Conservation (phyloP, 1,284 basidiomycete genomes). For the Trametes pubescens region DNA sequence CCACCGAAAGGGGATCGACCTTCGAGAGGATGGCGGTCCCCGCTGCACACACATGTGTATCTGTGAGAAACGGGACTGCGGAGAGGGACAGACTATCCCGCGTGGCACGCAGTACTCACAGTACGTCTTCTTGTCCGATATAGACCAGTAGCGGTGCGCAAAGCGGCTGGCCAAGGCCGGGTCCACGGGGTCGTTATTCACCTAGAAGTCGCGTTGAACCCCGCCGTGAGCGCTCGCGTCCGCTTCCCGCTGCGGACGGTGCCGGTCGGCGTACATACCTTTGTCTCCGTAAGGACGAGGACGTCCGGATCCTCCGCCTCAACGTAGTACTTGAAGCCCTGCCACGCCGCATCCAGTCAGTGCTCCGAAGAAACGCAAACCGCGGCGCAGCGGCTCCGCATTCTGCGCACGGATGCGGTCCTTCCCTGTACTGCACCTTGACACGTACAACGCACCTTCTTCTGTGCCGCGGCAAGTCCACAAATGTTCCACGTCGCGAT, state of each 20-base stretch:
- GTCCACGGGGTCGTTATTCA: slow-evolving; percentile 71
- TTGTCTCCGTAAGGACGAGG: slow-evolving; percentile 84
- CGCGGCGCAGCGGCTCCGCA: neutral
- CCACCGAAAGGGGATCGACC: slow-evolving; percentile 72
- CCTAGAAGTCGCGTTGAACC: slow-evolving; percentile 56
- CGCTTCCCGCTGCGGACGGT: neutral
- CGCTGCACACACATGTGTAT: slow-evolving; percentile 51
- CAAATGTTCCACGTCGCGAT: slow-evolving; percentile 81
- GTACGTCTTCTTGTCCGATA: slow-evolving; percentile 78
- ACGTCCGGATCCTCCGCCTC: slow-evolving; percentile 87
- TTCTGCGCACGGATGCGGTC: neutral
- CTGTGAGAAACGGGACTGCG: slow-evolving; percentile 5
- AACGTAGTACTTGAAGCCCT: slow-evolving; percentile 84
- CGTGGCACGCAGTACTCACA: slow-evolving; percentile 51
- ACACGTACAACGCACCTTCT: slow-evolving; percentile 59
- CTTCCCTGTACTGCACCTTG: neutral
- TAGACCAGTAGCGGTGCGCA: slow-evolving; percentile 79
- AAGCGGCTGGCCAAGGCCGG: slow-evolving; percentile 63
- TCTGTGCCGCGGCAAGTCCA: slow-evolving; percentile 71
- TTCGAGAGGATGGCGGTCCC: slow-evolving; percentile 88
- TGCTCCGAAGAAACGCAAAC: neutral
- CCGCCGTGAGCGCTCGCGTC: neutral
- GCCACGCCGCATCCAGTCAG: slow-evolving; percentile 5
- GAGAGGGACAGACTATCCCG: neutral
- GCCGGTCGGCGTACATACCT: slow-evolving; percentile 51